These are phyloP conservation scores for Trypanosomatidae sp. DNA, from an alignment of 208 protist genomes.

Conservation along the genomic window DNA sequence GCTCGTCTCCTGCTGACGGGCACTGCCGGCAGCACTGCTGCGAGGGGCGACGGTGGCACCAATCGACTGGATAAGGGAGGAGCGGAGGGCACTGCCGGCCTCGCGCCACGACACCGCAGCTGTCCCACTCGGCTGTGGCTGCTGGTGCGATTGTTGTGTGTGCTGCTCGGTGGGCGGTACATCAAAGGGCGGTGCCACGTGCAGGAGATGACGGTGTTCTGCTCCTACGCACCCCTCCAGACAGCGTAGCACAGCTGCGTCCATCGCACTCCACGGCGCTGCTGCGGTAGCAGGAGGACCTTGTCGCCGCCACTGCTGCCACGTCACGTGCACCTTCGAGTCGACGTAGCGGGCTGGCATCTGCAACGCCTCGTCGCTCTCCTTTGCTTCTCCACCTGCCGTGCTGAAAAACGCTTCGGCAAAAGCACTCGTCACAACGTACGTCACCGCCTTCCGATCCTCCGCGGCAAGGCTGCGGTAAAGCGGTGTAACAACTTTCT, in stretches of 20 bases:
- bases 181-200: too few species aligned
- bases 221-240: too few species aligned
- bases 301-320: slow-evolving; percentile 11
- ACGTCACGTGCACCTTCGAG: slow-evolving; percentile 7
- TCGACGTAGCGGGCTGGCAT: background rate
- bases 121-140: too few species aligned
- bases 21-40: too few species aligned
- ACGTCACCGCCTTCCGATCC: background rate
- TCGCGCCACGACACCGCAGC: slow-evolving; percentile 8
- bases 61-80: slow-evolving; percentile 17
- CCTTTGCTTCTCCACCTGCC: too few species aligned
- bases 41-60: slow-evolving; percentile 18
- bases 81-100: slow-evolving; percentile 20
- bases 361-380: too few species aligned
- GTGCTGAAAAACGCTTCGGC: too few species aligned
- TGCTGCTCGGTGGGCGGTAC: background rate
- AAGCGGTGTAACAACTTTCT: slow-evolving; percentile 3
- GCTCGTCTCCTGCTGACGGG: too few species aligned
- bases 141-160: too few species aligned
- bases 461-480: slow-evolving; percentile 5
- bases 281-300: too few species aligned
- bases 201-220: too few species aligned
- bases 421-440: background rate
- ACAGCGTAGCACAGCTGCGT: background rate
- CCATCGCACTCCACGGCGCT: background rate